Evolutionary conservation across 2,329 filamentous ascomycete species (phyloP), one percentile per base, ranked within the genome.

Genomic region (Calonectria hongkongensis): DNA sequence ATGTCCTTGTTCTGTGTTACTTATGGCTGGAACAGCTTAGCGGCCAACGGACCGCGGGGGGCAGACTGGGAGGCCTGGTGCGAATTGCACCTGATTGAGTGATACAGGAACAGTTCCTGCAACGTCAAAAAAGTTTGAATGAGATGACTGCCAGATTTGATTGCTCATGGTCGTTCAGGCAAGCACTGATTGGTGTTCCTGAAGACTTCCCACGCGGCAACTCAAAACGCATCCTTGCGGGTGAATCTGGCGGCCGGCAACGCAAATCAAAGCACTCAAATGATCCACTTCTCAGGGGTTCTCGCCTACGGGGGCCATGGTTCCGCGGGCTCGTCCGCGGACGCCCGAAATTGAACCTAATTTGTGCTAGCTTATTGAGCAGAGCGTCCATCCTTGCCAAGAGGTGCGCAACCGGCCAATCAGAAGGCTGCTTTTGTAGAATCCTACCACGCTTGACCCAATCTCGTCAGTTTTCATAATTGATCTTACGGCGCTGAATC

Each of bases 191-290:
- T 58, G 33, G 39, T 16, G 54, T 18, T 27, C 13, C 39, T 3
- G 15, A 41, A 2, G 7, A 41, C 4, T 13, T 13, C n/a, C 30
- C n/a, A 15, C 36, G 25, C 36, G 15, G 33, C 25, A 60, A 60
- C 2, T 41, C 54, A 60, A 27, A 60, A 33, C 21, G 27, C 25
- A 18, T 18, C 12, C 21, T 27, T 28, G 36, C 33, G 3, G 33
- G 54, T 36, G 39, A 60, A 60, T 48, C 45, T 48, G 43, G n/a
- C 45, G 45, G 45, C 45, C n/a, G 45, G 45, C 45, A 48, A 25
- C n/a, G 3, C n/a, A 48, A 21, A 48, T 48, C n/a, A 48, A 13
- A 48, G 21, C 33, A 36, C 33, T 36, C 33, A 36, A 36, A 36
- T 36, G 33, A 36, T 36, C 33, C 33, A 36, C 33, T 36, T 36